These are phyloP conservation scores for Vanrija pseudolonga DNA, from an alignment of 1,284 basidiomycete species.

Conservation along the genomic window DNA sequence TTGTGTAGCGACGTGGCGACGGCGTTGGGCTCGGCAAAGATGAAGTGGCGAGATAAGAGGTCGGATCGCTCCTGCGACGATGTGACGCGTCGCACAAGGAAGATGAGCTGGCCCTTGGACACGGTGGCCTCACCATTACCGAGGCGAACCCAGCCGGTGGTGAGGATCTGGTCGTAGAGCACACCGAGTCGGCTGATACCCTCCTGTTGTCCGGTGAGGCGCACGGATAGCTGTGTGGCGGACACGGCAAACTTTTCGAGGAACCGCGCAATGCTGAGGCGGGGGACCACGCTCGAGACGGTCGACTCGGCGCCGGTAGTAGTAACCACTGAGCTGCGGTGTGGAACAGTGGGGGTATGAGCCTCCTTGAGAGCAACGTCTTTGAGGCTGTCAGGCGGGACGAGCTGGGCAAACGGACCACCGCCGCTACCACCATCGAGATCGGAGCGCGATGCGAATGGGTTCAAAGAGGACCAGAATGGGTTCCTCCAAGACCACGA, in stretches of 20 bases:
- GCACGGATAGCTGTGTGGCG: constrained; percentile 36
- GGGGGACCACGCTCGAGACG: not conserved
- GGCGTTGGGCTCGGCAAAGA: constrained; percentile 48
- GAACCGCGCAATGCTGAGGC: constrained; percentile 40
- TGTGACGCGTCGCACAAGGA: constrained; percentile 48
- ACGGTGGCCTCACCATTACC: constrained; percentile 42
- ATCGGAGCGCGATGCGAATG: constrained; percentile 10
- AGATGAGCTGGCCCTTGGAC: constrained; percentile 51
- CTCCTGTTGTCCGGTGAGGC: constrained; percentile 40
- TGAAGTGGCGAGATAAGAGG: constrained; percentile 47
- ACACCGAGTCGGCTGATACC: constrained; percentile 48
- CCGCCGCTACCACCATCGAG: not conserved
- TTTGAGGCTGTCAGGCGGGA: no score
- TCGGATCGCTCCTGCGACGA: constrained; percentile 45
- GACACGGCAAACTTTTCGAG: constrained; percentile 44
- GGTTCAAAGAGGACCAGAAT: constrained; percentile 21
- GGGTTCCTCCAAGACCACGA: constrained; percentile 51
- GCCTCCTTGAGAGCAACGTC: no score
- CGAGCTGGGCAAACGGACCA: no score
- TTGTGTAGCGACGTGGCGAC: constrained; percentile 47
- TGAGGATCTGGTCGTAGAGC: constrained; percentile 51
- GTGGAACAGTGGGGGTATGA: not conserved
- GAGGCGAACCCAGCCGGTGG: constrained; percentile 49
- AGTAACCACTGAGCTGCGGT: constrained; percentile 9
- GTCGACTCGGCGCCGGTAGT: constrained; percentile 7